Percentiles rank a stretch among this genome's conserved stretches.
Evolutionary conservation across 2,329 filamentous ascomycete genomes (phyloP).

Genomic region (Talaromyces marneffei): DNA sequence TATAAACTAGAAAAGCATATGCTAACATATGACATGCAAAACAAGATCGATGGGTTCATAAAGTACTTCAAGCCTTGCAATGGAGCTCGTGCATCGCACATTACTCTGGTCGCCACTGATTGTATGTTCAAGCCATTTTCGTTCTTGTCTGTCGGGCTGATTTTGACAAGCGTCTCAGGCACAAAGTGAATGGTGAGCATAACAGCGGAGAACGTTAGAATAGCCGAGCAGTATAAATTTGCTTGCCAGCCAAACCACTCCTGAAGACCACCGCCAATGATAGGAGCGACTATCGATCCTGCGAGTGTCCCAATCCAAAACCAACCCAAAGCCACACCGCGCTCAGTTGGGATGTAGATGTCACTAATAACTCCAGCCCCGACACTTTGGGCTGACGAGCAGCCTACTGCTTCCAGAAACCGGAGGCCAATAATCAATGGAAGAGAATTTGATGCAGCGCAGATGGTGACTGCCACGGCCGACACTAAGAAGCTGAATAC

Average conservation of each 20-base stretch:
- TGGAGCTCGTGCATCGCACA: not conserved
- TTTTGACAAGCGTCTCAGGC: constrained; percentile 14
- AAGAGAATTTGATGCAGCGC: constrained; percentile 31
- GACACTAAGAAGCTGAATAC: constrained; percentile 33
- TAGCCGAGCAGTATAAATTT: constrained; percentile 34
- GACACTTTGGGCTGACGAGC: constrained; percentile 37
- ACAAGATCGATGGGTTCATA: not conserved
- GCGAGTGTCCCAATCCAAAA: constrained; percentile 38
- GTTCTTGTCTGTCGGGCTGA: not conserved
- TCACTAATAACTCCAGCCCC: constrained; percentile 39
- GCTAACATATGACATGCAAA: not conserved
- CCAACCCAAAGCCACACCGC: constrained; percentile 35
- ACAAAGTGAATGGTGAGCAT: constrained; percentile 27
- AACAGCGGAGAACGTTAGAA: constrained; percentile 25
- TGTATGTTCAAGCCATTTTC: not conserved
- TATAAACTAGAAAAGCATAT: not conserved
- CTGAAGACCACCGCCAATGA: constrained; percentile 35
- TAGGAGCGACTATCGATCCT: constrained; percentile 34
- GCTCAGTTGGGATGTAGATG: constrained; percentile 33
- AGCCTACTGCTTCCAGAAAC: constrained; percentile 32
- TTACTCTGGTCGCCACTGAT: not conserved
- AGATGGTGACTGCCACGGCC: constrained; percentile 31
- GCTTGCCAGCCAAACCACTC: constrained; percentile 33
- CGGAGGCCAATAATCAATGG: constrained; percentile 37
- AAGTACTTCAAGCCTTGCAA: not conserved